Evolutionary conservation across 768 basidiomycete species (phyloP), one percentile per base, ranked within the genome.

Genomic region (Tulasnella calospora): DNA sequence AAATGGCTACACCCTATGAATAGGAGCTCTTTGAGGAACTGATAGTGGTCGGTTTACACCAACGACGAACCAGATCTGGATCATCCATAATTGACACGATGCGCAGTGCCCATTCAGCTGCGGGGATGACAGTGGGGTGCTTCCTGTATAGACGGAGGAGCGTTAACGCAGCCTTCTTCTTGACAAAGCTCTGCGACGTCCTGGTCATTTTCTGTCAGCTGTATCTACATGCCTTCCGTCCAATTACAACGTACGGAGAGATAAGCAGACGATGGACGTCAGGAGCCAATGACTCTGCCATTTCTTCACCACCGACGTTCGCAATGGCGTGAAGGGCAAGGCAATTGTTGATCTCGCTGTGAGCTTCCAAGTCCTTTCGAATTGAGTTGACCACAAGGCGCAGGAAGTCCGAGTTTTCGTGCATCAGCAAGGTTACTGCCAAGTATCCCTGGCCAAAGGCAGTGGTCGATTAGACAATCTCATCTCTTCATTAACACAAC

Each of bases 361-460:
- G 94, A 80, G 94, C 93, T 80, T 98, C 96, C 79, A 99, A 85
- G 85, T 99, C 98, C 83, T 99, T 99, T 61, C 96, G 90, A 82
- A 99, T 98, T 41, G 96, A 98, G 83, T 99, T 99, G 84, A 99
- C 96, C 23, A 99, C 96, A 27, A 99, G 88, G 33, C 98, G 91
- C 71, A 98, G 90, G 81, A 99, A 93, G 82, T 99, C 97, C 30
- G 95, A 98, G 83, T 99, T 96, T 86, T 99, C 98, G 85, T 99
- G 96, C 95, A 99, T 97, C 75, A 99, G 87, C 51, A 99, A 85
- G 2, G 98, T 99, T 7, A 99, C 92, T 21, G 98, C 98, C 72
- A 99, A 91, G 85, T 99, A 99, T 71, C 98, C 98, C 97, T 99
- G 79, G 8, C 17, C 27, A 51, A 57, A 33, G 40, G 15, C 30